phyloP scores from a whole-genome alignment of 192 early-diverging fungal species.

The Tieghemiomyces parasiticus region DNA sequence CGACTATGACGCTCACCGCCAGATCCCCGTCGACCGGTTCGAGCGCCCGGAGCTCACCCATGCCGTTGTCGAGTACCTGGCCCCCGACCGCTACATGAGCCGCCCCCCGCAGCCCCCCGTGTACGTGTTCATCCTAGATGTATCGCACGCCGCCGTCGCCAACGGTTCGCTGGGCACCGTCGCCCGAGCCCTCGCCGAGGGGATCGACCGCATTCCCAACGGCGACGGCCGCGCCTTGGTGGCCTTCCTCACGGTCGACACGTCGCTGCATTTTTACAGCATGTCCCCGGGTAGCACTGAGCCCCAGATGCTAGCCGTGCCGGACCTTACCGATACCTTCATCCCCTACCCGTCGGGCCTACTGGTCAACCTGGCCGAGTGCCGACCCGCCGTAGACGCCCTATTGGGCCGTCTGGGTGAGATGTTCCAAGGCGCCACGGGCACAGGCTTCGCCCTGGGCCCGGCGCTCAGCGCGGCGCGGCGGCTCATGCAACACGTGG shows the following conservation, averaged over 20 bases:
- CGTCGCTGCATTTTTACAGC: constrained; percentile 83
- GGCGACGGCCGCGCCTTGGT: constrained; percentile 77
- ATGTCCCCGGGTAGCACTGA: constrained; percentile 50
- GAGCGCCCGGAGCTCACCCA: constrained; percentile 78
- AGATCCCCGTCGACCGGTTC: constrained; percentile 72
- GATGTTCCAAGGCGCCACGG: constrained; percentile 78
- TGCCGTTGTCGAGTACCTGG: constrained; percentile 84
- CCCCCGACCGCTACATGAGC: constrained; percentile 94
- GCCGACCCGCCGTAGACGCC: constrained; percentile 49
- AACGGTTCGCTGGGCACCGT: constrained; percentile 34
- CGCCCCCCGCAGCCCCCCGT: constrained; percentile 95
- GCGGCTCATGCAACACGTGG: constrained; percentile 65
- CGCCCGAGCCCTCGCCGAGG: constrained; percentile 60
- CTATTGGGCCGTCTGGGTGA: constrained; percentile 55
- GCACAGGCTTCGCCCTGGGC: constrained; percentile 64
- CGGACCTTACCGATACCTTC: constrained; percentile 81
- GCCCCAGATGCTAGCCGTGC: constrained; percentile 89
- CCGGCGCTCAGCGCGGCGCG: constrained; percentile 68
- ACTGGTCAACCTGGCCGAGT: constrained; percentile 76
- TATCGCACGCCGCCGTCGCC: constrained; percentile 79
- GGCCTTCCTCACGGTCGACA: constrained; percentile 81
- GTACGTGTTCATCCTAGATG: constrained; percentile 87
- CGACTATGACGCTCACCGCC: constrained; percentile 62
- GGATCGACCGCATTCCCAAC: constrained; percentile 81
- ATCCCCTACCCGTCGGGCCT: constrained; percentile 81